Conservation (phyloP, 257 asterid species). For the Cordia subcordata region DNA sequence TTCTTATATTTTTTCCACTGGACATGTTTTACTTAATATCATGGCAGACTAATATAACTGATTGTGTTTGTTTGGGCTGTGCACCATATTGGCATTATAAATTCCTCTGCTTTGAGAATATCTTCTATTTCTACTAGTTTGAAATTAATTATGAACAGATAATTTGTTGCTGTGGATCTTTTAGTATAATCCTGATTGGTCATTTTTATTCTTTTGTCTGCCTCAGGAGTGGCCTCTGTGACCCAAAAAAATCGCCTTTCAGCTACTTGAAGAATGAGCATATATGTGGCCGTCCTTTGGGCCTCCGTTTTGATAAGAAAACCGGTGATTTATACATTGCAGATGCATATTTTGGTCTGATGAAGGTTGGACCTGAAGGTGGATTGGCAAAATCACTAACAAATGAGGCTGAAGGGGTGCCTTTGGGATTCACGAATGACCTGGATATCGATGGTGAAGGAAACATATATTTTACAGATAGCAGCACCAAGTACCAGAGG, state of each 20-base stretch:
- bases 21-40: no score
- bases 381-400: slow-evolving; percentile 74
- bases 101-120: no score
- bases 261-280: slow-evolving; percentile 78
- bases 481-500: slow-evolving; percentile 72
- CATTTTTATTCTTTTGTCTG: slow-evolving; percentile 8
- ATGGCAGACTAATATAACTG: no score
- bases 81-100: no score
- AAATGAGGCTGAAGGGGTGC: slow-evolving; percentile 79
- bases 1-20: no score
- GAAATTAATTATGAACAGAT: background rate
- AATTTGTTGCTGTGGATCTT: background rate
- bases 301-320: slow-evolving; percentile 72
- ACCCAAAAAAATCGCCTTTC: slow-evolving; percentile 53
- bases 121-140: background rate
- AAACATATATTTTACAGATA: slow-evolving; percentile 82
- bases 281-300: slow-evolving; percentile 96
- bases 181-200: background rate
- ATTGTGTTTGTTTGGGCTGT: no score
- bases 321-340: slow-evolving; percentile 89
- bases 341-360: slow-evolving; percentile 89
- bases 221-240: slow-evolving; percentile 70
- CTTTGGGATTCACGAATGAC: slow-evolving; percentile 73
- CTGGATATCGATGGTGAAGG: slow-evolving; percentile 82
- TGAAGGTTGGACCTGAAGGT: slow-evolving; percentile 96